Evolutionary conservation across 768 basidiomycete genomes (phyloP).

Genomic region (Tulasnella sp.): DNA sequence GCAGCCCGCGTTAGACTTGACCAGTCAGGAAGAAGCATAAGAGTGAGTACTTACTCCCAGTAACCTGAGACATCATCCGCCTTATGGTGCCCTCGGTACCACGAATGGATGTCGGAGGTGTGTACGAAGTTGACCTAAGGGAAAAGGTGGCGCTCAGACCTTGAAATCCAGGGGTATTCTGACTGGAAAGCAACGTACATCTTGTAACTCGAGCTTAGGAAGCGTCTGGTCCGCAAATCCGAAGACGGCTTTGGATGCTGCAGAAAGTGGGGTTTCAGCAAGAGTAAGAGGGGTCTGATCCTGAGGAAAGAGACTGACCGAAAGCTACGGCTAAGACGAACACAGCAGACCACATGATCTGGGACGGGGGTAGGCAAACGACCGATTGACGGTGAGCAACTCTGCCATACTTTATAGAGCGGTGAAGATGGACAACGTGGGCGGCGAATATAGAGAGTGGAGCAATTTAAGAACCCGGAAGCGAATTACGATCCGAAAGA

Average conservation of each 20-base stretch:
- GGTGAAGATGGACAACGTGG: not conserved
- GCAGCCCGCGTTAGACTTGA: not conserved
- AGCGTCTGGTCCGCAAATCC: not conserved
- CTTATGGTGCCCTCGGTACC: slow-evolving; percentile 4
- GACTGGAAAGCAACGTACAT: not conserved
- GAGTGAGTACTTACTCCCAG: not conserved
- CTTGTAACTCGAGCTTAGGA: not conserved
- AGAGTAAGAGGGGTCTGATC: not conserved
- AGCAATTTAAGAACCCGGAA: no score
- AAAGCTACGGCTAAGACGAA: not conserved
- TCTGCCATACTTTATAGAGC: not conserved
- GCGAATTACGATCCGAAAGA: not conserved
- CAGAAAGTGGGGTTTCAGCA: not conserved
- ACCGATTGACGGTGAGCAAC: not conserved
- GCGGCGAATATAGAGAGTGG: no score
- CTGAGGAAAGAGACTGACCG: not conserved
- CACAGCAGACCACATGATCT: not conserved
- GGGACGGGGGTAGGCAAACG: not conserved
- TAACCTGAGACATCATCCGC: not conserved
- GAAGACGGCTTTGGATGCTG: not conserved
- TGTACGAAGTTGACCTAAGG: slow-evolving; percentile 4
- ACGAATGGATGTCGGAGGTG: slow-evolving; percentile 5
- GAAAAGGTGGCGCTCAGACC: not conserved
- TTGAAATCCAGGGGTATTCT: not conserved
- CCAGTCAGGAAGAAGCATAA: no score